phyloP scores from a whole-genome alignment of 139 green algal genomes.

The Deuterostichococcus epilithicus region DNA sequence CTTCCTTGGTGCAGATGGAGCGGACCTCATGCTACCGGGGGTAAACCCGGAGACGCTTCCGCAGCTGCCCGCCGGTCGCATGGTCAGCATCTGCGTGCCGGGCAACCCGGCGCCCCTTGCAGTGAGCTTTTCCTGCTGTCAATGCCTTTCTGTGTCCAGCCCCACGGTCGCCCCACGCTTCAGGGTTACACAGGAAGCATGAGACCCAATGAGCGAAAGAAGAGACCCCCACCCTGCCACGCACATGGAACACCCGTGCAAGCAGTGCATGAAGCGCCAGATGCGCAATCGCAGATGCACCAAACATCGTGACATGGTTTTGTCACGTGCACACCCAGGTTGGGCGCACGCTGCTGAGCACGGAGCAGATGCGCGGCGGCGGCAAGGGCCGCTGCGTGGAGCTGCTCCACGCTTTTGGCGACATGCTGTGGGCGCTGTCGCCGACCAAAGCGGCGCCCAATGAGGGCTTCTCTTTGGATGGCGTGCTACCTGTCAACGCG shows the following conservation, averaged over 20 bases:
- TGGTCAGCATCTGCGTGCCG: constrained; percentile 35
- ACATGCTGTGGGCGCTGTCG: constrained; percentile 41
- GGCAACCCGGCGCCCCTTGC: constrained; percentile 58
- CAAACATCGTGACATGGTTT: constrained; percentile 7
- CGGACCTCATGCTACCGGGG: constrained; percentile 69
- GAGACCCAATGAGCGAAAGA: too few relatives aligned
- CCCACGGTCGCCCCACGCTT: too few relatives aligned
- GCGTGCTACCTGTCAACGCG: too few relatives aligned
- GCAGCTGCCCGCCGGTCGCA: constrained; percentile 13
- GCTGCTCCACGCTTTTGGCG: constrained; percentile 47
- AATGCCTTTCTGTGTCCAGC: too few relatives aligned
- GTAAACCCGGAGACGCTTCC: constrained; percentile 20
- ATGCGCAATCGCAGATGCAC: too few relatives aligned
- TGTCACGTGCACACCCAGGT: background rate
- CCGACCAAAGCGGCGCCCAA: constrained; percentile 33
- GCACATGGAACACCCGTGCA: too few relatives aligned
- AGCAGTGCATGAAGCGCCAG: too few relatives aligned
- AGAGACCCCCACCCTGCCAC: too few relatives aligned
- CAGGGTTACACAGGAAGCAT: too few relatives aligned
- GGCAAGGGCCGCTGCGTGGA: constrained; percentile 50
- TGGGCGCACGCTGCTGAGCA: background rate
- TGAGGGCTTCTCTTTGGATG: too few relatives aligned
- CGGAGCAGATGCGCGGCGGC: background rate
- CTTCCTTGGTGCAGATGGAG: constrained; percentile 23
- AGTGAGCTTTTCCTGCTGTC: constrained; percentile 20